Evolutionary conservation across 2,329 filamentous ascomycete genomes (phyloP).

Genomic region (Colletotrichum caudatum): DNA sequence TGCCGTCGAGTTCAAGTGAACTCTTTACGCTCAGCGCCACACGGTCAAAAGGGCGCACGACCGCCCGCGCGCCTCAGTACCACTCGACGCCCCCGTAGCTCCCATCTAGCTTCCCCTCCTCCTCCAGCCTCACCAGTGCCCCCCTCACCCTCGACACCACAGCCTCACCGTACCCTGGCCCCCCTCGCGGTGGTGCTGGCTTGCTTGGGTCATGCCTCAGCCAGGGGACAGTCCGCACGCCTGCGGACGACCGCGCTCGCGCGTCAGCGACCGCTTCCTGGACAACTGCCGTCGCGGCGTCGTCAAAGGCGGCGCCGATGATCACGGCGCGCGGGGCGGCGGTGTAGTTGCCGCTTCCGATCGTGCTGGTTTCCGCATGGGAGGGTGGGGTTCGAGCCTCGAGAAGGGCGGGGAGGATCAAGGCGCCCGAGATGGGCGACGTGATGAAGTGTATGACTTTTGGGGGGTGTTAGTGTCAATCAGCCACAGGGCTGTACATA

Average conservation of each 20-base stretch:
- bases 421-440: conserved; percentile 28
- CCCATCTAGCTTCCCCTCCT: conserved; percentile 44
- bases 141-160: conserved; percentile 46
- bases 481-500: neutral
- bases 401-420: conserved; percentile 41
- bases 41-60: neutral
- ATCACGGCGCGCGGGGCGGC: conserved; percentile 31
- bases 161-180: conserved; percentile 47
- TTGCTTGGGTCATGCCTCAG: conserved; percentile 44
- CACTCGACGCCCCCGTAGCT: conserved; percentile 41
- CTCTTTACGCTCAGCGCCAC: neutral
- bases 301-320: conserved; percentile 39
- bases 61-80: conserved; percentile 23
- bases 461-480: neutral
- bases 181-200: conserved; percentile 44
- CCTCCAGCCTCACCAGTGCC: conserved; percentile 41
- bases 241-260: neutral
- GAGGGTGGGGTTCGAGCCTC: conserved; percentile 18
- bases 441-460: conserved; percentile 42
- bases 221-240: conserved; percentile 43
- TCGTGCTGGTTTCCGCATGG: conserved; percentile 40
- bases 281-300: conserved; percentile 17
- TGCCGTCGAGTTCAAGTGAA: neutral
- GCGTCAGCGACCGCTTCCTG: conserved; percentile 18
- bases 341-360: conserved; percentile 40